Evolutionary conservation across 768 basidiomycete genomes (phyloP), one percentile per base, ranked within the genome.

Genomic region (Trametes gibbosa): DNA sequence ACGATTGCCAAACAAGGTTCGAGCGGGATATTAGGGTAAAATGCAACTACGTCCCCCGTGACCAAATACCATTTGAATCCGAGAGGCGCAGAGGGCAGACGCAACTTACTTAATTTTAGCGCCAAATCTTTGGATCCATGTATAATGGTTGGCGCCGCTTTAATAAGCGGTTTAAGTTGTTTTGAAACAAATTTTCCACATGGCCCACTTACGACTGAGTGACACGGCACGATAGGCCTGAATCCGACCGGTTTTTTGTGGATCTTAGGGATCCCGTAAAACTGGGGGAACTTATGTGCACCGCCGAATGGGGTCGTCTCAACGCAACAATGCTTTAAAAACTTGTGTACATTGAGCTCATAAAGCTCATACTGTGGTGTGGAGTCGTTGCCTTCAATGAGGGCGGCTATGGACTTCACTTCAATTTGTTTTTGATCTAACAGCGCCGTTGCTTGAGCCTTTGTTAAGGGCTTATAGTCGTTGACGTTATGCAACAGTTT

Each of bases 1-100:
- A 67, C 62, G n/a, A 71, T 65, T n/a, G 52, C 59, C 2, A 69
- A 25, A 45, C 64, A 68, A n/a, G 35, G 24, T 14, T 66, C 42
- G 0, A 67, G 8, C 9, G 68, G 60, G 5, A 73, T 63, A 42
- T 72, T 71, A 0, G 73, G 72, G 47, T 74, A 74, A 45, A 65
- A 74, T 0, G 73, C 72, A 12, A 73, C 71, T 41, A 75, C 68
- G 62, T 75, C 73, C 27, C 74, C 72, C 3, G 70, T 69, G 1
- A 74, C 69, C 10, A 75, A 56, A 25, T 40, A 73, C 21, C 43
- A 64, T 19, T 56, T 50, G 3, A 14, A 1, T 7, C 35, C 63
- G 52, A 14, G 24, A 2, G 5, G 53, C 32, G 14, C 34, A 21
- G 16, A 57, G 35, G 53, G 50, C 2, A 51, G 37, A 16, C 47